phyloP scores from a whole-genome alignment of 169 alveolate species.

The Plasmodium reichenowi region DNA sequence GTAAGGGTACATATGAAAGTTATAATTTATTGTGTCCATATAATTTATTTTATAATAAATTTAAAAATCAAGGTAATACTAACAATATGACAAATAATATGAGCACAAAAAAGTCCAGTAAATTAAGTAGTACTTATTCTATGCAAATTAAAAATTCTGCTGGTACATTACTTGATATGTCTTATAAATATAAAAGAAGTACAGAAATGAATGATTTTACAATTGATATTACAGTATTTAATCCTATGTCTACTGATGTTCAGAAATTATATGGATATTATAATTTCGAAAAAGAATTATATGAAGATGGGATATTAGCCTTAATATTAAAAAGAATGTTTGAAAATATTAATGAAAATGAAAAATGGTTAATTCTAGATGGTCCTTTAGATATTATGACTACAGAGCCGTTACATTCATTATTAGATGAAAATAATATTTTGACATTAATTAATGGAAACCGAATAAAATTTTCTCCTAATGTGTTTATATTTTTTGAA shows the following conservation, averaged over 20 bases:
- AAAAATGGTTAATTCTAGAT: constrained; percentile 98
- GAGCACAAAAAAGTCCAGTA: constrained; percentile 14
- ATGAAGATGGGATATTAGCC: constrained; percentile 71
- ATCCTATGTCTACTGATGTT: constrained; percentile 75
- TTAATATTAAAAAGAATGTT: constrained; percentile 57
- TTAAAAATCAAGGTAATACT: constrained; percentile 37
- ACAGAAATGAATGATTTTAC: constrained; percentile 27
- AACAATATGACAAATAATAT: constrained; percentile 24
- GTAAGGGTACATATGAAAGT: constrained; percentile 42
- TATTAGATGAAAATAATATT: constrained; percentile 97
- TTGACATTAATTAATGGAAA: constrained; percentile 97
- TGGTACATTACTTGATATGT: constrained; percentile 35
- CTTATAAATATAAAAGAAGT: constrained; percentile 35
- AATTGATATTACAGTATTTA: constrained; percentile 70
- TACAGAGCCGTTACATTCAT: constrained; percentile 99
- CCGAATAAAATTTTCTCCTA: constrained; percentile 92
- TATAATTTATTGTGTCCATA: constrained; percentile 38
- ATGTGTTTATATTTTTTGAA: constrained; percentile 90
- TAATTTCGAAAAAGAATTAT: constrained; percentile 64
- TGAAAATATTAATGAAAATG: constrained; percentile 80
- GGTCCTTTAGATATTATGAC: constrained; percentile 99
- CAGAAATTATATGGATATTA: constrained; percentile 60
- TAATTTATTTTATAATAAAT: constrained; percentile 46
- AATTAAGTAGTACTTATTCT: constrained; percentile 25
- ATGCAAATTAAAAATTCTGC: constrained; percentile 54